phyloP scores from a whole-genome alignment of 805 yeast genomes.

The Hanseniaspora hatyaiensis region DNA sequence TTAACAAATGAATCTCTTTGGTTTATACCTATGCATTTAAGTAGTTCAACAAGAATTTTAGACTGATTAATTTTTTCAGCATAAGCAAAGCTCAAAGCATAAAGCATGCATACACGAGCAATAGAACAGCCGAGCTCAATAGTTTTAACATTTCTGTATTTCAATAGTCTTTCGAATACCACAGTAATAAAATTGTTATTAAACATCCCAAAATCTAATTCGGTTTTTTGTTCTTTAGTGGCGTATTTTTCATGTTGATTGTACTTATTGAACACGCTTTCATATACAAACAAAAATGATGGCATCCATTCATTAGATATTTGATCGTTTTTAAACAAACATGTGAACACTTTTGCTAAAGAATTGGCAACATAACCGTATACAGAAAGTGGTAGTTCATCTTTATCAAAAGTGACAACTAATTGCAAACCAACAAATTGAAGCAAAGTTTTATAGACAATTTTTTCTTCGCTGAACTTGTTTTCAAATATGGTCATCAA shows the following conservation, averaged over 20 bases:
- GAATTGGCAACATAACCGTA: not conserved
- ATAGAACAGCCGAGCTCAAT: slow-evolving; percentile 42
- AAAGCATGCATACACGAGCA: slow-evolving; percentile 45
- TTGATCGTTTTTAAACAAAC: slow-evolving; percentile 30
- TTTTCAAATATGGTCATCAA: too few relatives aligned
- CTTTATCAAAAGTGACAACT: not conserved
- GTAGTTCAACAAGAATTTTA: slow-evolving; percentile 37
- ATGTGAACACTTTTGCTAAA: slow-evolving; percentile 24
- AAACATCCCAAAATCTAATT: slow-evolving; percentile 23
- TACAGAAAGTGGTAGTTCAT: too few relatives aligned
- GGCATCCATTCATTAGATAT: slow-evolving; percentile 47
- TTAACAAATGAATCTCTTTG: slow-evolving; percentile 32
- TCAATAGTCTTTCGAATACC: slow-evolving; percentile 37
- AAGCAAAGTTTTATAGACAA: too few relatives aligned
- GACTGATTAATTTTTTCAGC: slow-evolving; percentile 37
- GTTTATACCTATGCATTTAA: slow-evolving; percentile 33
- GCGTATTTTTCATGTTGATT: not conserved
- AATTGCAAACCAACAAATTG: not conserved
- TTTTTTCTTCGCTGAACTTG: too few relatives aligned
- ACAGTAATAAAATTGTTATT: not conserved
- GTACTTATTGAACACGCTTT: slow-evolving; percentile 39
- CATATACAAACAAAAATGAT: slow-evolving; percentile 43
- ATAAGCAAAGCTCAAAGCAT: slow-evolving; percentile 33
- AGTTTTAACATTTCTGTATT: slow-evolving; percentile 32
- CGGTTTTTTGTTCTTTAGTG: not conserved